phyloP scores from a whole-genome alignment of 345 rosid genomes.

The Gossypium turneri region DNA sequence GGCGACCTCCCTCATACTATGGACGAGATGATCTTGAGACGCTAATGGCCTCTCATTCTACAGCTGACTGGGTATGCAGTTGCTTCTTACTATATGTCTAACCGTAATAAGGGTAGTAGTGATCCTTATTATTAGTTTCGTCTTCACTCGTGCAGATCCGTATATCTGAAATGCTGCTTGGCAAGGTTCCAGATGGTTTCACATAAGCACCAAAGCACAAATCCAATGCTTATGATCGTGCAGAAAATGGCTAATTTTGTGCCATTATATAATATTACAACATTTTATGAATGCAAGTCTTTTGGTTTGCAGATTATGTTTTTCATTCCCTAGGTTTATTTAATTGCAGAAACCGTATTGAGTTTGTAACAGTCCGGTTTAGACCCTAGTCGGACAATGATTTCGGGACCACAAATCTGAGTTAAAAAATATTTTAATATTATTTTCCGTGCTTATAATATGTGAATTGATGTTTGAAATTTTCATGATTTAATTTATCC shows the following conservation, averaged over 20 bases:
- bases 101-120: not conserved
- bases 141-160: slow-evolving; percentile 46
- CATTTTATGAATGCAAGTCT: not conserved
- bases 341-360: not conserved
- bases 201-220: slow-evolving; percentile 94
- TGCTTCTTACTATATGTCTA: not conserved
- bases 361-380: too few relatives aligned
- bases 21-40: slow-evolving; percentile 98
- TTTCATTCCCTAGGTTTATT: not conserved
- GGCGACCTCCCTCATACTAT: slow-evolving; percentile 88
- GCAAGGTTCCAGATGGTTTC: slow-evolving; percentile 85
- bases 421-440: too few relatives aligned
- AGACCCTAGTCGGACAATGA: too few relatives aligned
- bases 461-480: too few relatives aligned
- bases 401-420: too few relatives aligned
- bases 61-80: slow-evolving; percentile 80
- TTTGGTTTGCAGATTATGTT: not conserved
- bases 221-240: slow-evolving; percentile 81
- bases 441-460: too few relatives aligned
- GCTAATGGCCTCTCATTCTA: slow-evolving; percentile 87
- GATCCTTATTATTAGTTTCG: not conserved
- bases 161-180: slow-evolving; percentile 87
- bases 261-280: not conserved
- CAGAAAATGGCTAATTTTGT: slow-evolving; percentile 70
- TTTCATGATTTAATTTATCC: too few relatives aligned